phyloP scores from a whole-genome alignment of 208 protist species.

The Leishmania arabica region DNA sequence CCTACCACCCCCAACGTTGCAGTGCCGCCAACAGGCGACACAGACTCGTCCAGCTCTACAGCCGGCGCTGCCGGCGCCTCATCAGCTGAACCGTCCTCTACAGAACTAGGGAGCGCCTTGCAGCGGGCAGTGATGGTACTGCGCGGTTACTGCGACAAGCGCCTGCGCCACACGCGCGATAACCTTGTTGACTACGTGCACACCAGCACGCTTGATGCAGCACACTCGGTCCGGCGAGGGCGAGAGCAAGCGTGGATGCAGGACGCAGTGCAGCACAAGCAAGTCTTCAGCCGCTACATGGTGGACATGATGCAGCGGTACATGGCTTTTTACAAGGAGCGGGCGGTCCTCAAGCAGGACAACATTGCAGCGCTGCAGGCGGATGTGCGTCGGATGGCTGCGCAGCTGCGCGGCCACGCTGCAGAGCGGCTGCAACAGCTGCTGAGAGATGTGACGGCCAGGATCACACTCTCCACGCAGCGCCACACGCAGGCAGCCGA shows the following conservation, averaged over 20 bases:
- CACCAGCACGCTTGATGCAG: constrained; percentile 44
- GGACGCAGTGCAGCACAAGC: constrained; percentile 46
- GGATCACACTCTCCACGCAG: constrained; percentile 21
- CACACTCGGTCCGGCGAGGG: constrained; percentile 38
- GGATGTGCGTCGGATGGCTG: constrained; percentile 21
- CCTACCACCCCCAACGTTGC: background rate
- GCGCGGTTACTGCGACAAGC: constrained; percentile 43
- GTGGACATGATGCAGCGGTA: constrained; percentile 45
- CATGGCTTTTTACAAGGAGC: constrained; percentile 46
- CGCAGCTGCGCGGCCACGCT: constrained; percentile 23
- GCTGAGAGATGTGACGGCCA: constrained; percentile 32
- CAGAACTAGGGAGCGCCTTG: constrained; percentile 23
- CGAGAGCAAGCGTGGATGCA: constrained; percentile 46
- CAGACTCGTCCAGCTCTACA: background rate
- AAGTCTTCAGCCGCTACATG: constrained; percentile 39
- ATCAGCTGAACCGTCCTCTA: background rate
- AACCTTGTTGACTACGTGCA: constrained; percentile 65
- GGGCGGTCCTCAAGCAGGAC: constrained; percentile 36
- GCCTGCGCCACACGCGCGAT: constrained; percentile 33
- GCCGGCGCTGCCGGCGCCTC: background rate
- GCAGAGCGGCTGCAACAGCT: constrained; percentile 31
- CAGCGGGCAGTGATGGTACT: constrained; percentile 36
- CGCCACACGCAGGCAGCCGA: constrained; percentile 21
- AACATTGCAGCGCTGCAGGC: constrained; percentile 39
- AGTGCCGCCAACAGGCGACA: background rate